Percentiles rank a stretch among this genome's conserved stretches.
Evolutionary conservation across 345 rosid species (phyloP).

Genomic region (Gossypium herbaceum): DNA sequence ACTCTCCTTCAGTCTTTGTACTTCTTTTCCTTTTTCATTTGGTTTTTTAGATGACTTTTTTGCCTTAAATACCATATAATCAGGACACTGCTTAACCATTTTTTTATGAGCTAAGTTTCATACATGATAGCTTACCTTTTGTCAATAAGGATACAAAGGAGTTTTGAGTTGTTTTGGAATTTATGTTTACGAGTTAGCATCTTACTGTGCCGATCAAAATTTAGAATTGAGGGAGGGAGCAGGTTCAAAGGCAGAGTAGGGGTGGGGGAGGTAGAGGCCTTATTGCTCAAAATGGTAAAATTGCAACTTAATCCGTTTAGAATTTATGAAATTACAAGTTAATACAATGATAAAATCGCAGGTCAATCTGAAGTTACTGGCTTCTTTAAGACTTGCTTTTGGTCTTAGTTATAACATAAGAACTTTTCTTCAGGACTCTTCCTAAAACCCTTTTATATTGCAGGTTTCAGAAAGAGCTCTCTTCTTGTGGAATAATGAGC

Average conservation of each 20-base stretch:
- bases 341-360: no score
- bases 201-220: not conserved
- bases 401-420: not conserved
- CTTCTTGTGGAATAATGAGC: slow-evolving; percentile 93
- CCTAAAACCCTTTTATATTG: slow-evolving; percentile 17
- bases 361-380: not conserved
- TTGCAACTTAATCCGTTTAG: not conserved
- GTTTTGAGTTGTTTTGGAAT: not conserved
- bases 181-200: not conserved
- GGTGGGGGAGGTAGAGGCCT: no score
- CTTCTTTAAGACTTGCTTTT: not conserved
- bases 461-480: slow-evolving; percentile 96
- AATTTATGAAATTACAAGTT: not conserved
- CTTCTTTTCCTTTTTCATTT: not conserved
- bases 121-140: not conserved
- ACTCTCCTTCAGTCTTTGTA: not conserved
- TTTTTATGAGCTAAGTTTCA: not conserved
- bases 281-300: no score
- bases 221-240: not conserved
- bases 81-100: not conserved
- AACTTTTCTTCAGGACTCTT: slow-evolving; percentile 8
- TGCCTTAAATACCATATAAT: not conserved
- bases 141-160: not conserved
- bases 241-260: no score
- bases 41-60: not conserved